phyloP scores from a whole-genome alignment of 192 early-diverging fungal species.

The Geosiphon pyriformis region DNA sequence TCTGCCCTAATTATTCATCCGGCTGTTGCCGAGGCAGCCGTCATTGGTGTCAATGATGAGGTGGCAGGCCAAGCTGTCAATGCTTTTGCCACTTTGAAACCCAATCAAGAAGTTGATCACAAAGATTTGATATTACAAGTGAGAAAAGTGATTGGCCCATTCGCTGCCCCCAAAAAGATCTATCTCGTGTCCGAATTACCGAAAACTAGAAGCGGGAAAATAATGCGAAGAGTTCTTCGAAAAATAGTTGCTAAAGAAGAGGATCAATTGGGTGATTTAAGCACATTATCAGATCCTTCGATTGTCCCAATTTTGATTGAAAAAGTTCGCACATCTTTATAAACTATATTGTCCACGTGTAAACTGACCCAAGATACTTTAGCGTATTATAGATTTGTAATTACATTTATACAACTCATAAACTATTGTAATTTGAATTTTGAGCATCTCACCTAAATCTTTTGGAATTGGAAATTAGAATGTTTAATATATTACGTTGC shows the following conservation, averaged over 20 bases:
- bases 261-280: slow-evolving; percentile 82
- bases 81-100: slow-evolving; percentile 78
- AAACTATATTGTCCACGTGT: too few relatives aligned
- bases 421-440: too few relatives aligned
- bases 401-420: too few relatives aligned
- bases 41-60: slow-evolving; percentile 82
- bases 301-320: slow-evolving; percentile 36
- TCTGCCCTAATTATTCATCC: slow-evolving; percentile 78
- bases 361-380: too few relatives aligned
- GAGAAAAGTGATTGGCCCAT: slow-evolving; percentile 86
- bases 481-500: too few relatives aligned
- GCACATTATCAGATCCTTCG: slow-evolving; percentile 77
- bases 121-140: slow-evolving; percentile 70
- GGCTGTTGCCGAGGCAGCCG: slow-evolving; percentile 83
- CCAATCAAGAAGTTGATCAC: slow-evolving; percentile 40
- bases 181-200: slow-evolving; percentile 84
- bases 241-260: slow-evolving; percentile 86
- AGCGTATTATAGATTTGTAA: too few relatives aligned
- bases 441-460: too few relatives aligned
- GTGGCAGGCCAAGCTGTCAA: slow-evolving; percentile 89
- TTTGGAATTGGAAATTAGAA: too few relatives aligned
- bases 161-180: slow-evolving; percentile 85
- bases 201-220: slow-evolving; percentile 95
- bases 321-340: slow-evolving; percentile 33
- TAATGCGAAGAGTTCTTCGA: slow-evolving; percentile 91